Conservation (phyloP, 257 asterid genomes). For the Nicotiana tomentosiformis region DNA sequence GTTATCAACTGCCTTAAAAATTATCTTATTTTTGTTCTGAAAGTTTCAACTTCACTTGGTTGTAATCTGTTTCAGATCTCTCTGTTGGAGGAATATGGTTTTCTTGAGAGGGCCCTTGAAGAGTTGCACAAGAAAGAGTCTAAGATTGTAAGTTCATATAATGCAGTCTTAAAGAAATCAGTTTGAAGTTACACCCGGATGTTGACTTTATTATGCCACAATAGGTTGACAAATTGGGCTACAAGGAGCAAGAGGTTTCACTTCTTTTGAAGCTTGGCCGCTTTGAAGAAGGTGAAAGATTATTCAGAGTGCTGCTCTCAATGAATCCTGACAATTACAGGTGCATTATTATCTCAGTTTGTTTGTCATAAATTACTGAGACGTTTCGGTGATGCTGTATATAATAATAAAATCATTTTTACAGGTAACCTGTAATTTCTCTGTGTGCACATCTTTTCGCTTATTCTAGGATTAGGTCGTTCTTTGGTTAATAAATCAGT, state of each 20-base stretch:
- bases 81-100: slow-evolving; percentile 84
- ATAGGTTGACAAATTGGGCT: slow-evolving; percentile 80
- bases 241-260: slow-evolving; percentile 86
- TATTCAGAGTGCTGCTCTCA: slow-evolving; percentile 65
- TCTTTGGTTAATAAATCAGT: background rate
- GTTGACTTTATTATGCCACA: slow-evolving; percentile 12
- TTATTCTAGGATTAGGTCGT: background rate
- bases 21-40: slow-evolving; percentile 7
- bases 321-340: slow-evolving; percentile 96
- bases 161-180: slow-evolving; percentile 5
- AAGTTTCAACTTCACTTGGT: slow-evolving; percentile 2
- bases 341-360: slow-evolving; percentile 24
- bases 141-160: slow-evolving; percentile 65
- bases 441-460: background rate
- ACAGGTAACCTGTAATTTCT: background rate
- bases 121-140: slow-evolving; percentile 80
- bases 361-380: background rate
- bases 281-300: slow-evolving; percentile 71
- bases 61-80: slow-evolving; percentile 50
- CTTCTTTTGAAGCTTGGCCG: slow-evolving; percentile 79
- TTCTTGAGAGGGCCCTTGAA: slow-evolving; percentile 77
- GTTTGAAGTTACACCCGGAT: background rate
- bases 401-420: background rate
- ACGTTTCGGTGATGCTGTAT: background rate
- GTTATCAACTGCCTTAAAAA: background rate